Evolutionary conservation across 139 green algal genomes (phyloP).

Genomic region (Diplosphaera chodatii): DNA sequence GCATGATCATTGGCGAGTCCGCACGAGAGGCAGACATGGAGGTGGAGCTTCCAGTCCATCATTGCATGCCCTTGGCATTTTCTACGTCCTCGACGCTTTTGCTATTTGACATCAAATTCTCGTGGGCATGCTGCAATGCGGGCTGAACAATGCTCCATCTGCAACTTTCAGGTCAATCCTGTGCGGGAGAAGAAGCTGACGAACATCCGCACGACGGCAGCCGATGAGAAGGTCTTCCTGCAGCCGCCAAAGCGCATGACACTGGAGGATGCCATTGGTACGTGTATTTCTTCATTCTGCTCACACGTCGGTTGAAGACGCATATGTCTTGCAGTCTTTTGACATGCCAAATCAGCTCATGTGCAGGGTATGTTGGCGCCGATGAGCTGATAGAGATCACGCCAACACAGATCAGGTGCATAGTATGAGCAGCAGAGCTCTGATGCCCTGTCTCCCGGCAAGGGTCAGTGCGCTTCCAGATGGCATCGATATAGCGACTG

Average conservation of each 20-base stretch:
- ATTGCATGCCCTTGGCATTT: no score
- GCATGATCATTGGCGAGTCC: slow-evolving; percentile 80
- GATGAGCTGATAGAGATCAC: slow-evolving; percentile 89
- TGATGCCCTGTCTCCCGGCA: neutral
- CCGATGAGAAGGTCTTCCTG: slow-evolving; percentile 64
- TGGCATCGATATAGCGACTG: no score
- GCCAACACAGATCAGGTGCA: slow-evolving; percentile 10
- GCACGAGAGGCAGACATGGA: slow-evolving; percentile 60
- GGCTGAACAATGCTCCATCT: no score
- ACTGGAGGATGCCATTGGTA: slow-evolving; percentile 79
- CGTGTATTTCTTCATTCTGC: neutral
- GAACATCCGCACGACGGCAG: slow-evolving; percentile 66
- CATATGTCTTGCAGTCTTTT: no score
- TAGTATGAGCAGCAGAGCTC: neutral
- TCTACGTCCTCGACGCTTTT: no score
- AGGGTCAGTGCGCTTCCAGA: no score
- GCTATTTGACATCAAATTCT: no score
- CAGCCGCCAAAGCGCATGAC: slow-evolving; percentile 51
- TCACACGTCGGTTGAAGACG: no score
- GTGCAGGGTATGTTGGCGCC: slow-evolving; percentile 54
- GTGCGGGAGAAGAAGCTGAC: slow-evolving; percentile 78
- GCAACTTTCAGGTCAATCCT: slow-evolving; percentile 74
- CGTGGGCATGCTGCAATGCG: neutral
- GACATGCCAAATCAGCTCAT: neutral
- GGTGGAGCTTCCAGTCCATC: no score